Percentiles rank a stretch among this genome's conserved stretches.
phyloP scores from a whole-genome alignment of 192 early-diverging fungal species.

The Podila epicladia region DNA sequence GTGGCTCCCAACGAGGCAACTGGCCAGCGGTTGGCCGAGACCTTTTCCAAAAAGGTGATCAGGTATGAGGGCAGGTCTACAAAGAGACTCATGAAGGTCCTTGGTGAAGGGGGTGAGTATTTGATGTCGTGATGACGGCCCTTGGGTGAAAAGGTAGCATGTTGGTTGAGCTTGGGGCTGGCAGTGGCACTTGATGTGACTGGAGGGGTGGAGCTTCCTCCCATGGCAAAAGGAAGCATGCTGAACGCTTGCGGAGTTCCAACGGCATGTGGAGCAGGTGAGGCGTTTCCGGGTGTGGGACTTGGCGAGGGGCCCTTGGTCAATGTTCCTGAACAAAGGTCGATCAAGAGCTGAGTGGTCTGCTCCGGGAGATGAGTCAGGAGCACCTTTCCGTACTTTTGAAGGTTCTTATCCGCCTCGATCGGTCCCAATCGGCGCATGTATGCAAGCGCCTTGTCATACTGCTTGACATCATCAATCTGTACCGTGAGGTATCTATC shows the following conservation, averaged over 20 bases:
- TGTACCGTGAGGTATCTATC: constrained; percentile 85
- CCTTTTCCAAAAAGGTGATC: constrained; percentile 85
- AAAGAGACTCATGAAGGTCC: constrained; percentile 90
- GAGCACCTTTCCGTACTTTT: constrained; percentile 66
- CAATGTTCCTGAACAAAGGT: constrained; percentile 61
- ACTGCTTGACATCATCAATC: constrained; percentile 88
- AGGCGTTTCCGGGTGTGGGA: constrained; percentile 21
- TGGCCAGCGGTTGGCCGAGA: constrained; percentile 82
- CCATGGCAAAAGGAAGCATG: constrained; percentile 50
- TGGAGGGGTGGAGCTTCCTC: constrained; percentile 10
- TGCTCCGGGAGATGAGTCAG: constrained; percentile 61
- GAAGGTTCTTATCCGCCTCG: constrained; percentile 65
- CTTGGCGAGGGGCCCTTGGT: constrained; percentile 2
- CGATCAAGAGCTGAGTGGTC: constrained; percentile 66
- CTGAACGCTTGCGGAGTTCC: constrained; percentile 28
- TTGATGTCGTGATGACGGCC: constrained; percentile 17
- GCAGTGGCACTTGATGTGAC: constrained; percentile 11
- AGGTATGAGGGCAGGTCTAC: constrained; percentile 85
- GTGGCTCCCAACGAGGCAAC: constrained; percentile 7
- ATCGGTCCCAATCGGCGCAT: constrained; percentile 66
- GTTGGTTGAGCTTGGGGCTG: constrained; percentile 7
- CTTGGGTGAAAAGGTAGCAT: constrained; percentile 21
- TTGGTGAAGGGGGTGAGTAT: constrained; percentile 62
- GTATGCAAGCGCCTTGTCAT: constrained; percentile 80
- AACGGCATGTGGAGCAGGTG: constrained; percentile 3